Base-by-base conservation (phyloP, 495 filamentous ascomycete species). In the Aspergillus mulundensis region DNA sequence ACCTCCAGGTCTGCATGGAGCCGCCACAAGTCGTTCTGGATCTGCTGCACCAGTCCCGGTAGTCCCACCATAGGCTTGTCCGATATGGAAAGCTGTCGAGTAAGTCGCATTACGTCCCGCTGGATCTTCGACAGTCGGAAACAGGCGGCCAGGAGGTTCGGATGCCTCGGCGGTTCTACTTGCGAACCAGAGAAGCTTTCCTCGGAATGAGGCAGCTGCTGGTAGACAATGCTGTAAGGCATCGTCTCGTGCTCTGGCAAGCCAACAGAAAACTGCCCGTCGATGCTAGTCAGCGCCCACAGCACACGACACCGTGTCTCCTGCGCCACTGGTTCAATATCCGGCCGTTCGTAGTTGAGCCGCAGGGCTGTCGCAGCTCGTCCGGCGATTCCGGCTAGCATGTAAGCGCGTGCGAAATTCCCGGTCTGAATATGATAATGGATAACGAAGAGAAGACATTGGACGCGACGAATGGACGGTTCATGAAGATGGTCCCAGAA, bases 261-360 rank as follows among this genome's bases (percentile, higher is more conserved):
- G 5, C 63, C 63, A 1, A 65, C 60, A 7, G 63, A 60, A 20
- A 62, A 65, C 0, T 41, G 50, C 0, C 53, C 57, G 19, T 62
- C 63, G 0, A 65, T 42, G 12, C 39, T 54, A 10, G 49, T 60
- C 10, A 65, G 38, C 20, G 60, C 47, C 63, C 63, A 65, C 3
- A 65, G 45, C 7, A 57, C 57, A 15, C 63, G 52, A n/a, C 63
- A 54, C 3, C 63, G 50, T 18, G 50, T 62, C 36, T 65, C 63
- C 40, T 65, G 60, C 14, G 57, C 51, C 14, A 62, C 42, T 12
- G 54, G 55, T n/a, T 54, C 55, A 7, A 65, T 48, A 12, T 65
- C 54, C 2, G 57, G 57, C 3, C 54, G 54, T 15, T 62, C 63
- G 39, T 65, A 55, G 36, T 62, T 65, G 21, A 62, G 32, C 11